Evolutionary conservation across 2,329 filamentous ascomycete species (phyloP).

Genomic region (Aspergillus neoniger): DNA sequence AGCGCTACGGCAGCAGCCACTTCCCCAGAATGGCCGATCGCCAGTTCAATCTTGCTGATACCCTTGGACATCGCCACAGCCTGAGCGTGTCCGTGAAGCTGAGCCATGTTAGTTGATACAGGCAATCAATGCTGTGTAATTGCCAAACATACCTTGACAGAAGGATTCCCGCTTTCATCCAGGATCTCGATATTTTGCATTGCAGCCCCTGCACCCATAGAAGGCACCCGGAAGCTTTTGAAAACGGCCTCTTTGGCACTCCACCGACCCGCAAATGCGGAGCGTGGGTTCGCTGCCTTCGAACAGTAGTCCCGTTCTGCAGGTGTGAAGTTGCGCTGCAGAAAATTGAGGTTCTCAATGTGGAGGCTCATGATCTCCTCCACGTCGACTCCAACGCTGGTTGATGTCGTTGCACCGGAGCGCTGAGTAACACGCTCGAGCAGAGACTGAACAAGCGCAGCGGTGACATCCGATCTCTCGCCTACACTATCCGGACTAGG

Average conservation of each 20-base stretch:
- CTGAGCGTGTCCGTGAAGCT: conserved; percentile 17
- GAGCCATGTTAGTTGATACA: neutral
- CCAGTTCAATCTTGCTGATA: conserved; percentile 13
- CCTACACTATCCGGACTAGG: no score
- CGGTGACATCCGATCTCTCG: neutral
- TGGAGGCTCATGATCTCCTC: conserved; percentile 85
- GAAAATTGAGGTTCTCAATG: conserved; percentile 87
- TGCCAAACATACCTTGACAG: conserved; percentile 11
- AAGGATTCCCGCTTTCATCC: conserved; percentile 13
- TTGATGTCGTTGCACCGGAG: neutral
- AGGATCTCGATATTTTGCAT: conserved; percentile 23
- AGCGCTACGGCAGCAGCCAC: conserved; percentile 14
- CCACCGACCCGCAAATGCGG: conserved; percentile 83
- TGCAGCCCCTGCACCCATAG: conserved; percentile 13
- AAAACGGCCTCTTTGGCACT: conserved; percentile 74
- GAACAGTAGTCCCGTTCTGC: conserved; percentile 83
- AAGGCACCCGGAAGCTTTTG: conserved; percentile 19
- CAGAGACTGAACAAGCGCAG: conserved; percentile 14
- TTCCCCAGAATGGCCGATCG: conserved; percentile 15
- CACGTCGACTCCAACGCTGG: conserved; percentile 18
- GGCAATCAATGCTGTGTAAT: neutral
- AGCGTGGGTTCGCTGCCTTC: conserved; percentile 74
- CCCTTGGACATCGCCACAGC: conserved; percentile 11
- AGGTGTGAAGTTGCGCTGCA: conserved; percentile 90
- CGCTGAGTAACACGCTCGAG: conserved; percentile 1